Base-by-base conservation (phyloP, 2,329 filamentous ascomycete species). In the Chaetomium olivaceum region DNA sequence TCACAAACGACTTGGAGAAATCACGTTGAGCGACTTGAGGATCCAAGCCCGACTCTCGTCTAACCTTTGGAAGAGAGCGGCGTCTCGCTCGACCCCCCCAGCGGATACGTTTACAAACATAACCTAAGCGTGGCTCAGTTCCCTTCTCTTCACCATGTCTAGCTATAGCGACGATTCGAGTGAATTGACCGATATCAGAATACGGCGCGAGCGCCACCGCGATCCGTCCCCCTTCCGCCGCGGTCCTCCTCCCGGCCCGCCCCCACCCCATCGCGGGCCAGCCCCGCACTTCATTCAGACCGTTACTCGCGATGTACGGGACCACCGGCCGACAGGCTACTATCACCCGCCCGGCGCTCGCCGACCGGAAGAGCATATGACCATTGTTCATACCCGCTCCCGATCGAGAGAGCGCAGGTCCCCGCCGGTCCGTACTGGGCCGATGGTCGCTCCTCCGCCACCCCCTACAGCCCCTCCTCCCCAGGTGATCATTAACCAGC, bases 321-420 rank as follows among this genome's bases (percentile, higher is more conserved):
- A 77, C 46, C 77, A 77, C 1, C 72, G 69, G 21, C 70, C 73
- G n/a, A 79, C 62, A 8, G 69, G 77, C 67, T 81, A 81, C 66
- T 81, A 80, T 60, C 70, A 77, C 11, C 21, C 27, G 29, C 72
- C 78, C 12, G 75, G 77, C 21, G 36, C 77, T 78, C 33, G 75
- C 68, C 78, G 83, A 23, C 72, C 77, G 23, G 78, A 81, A 1
- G 83, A 85, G 71, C 80, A 79, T 52, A 61, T 60, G 52, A 83
- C 80, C 48, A 75, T 83, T 23, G 76, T 80, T 43, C 58, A 39
- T 23, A 76, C 79, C 31, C 80, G 80, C 25, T 77, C 79, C 51
- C 75, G 74, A 46, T 83, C 81, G 21, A 80, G 80, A 27, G 82
- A 84, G 68, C 80, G 81, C 39, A 79, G 79, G 21, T 78, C 79